Base-by-base conservation (phyloP, 1,284 basidiomycete genomes). In the Mycosarcoma mackinlayi region DNA sequence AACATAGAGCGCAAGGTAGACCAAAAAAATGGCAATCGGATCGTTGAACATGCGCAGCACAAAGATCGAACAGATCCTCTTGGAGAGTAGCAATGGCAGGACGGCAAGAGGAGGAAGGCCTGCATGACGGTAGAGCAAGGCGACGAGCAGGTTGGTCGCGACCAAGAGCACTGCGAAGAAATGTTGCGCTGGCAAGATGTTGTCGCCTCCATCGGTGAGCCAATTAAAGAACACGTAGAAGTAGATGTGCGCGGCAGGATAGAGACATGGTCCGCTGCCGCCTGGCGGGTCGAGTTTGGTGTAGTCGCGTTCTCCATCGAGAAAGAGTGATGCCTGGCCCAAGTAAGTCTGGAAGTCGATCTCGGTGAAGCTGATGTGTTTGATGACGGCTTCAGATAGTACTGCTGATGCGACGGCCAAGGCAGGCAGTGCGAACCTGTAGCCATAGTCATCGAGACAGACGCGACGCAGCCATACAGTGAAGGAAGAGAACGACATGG, bases 291-390 rank as follows among this genome's bases (percentile, higher is more conserved):
- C 64, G 60, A 99, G 90, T 56, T 87, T 85, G n/a, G 88, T 85
- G 81, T 98, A 99, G 82, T 94, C 88, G 25, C 90, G 86, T 83
- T 96, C 90, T 34, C 95, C 95, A 41, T 88, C 87, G 41, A 91
- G 78, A 83, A 92, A 94, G 45, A 91, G 83, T 51, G 90, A 86
- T 2, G 92, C 88, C 66, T 98, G 96, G 60, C 90, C 86, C 87
- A 94, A 90, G 79, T 96, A 96, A 0, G 94, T 95, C 80, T 89
- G 87, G 88, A 91, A 98, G 84, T 99, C 96, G 78, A 99, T 99
- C 84, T 99, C 95, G n/a, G 96, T 98, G 84, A 72, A 75, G 49
- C 40, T 45, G 48, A 75, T 50, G 28, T 53, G 64, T 31, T 34
- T 31, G 21, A 75, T 56, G 34, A 71, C 52, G 38, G 34, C 37